Evolutionary conservation across 2,329 filamentous ascomycete genomes (phyloP).

Genomic region (Ophiostoma fasciatum): DNA sequence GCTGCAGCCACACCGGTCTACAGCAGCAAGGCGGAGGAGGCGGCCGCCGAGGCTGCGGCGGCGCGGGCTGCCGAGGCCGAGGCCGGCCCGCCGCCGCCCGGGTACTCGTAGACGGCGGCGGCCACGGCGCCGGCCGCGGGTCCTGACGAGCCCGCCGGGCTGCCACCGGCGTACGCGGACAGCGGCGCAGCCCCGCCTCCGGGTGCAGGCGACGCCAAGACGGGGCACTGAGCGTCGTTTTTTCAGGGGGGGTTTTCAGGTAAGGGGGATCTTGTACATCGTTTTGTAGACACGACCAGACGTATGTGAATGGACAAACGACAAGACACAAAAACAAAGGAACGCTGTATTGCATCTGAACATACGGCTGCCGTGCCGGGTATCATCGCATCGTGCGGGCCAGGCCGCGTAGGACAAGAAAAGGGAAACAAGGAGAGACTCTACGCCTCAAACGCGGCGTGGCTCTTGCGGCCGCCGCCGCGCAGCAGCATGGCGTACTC

Average conservation of each 20-base stretch:
- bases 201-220: constrained; percentile 14
- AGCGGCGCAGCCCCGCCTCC: constrained; percentile 10
- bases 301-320: too few relatives aligned
- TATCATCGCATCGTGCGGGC: too few relatives aligned
- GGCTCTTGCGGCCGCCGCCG: constrained; percentile 17
- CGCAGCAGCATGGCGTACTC: constrained; percentile 24
- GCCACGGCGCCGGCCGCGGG: not conserved
- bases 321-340: too few relatives aligned
- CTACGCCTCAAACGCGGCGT: constrained; percentile 13
- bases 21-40: constrained; percentile 11
- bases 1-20: not conserved
- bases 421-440: not conserved
- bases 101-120: constrained; percentile 13
- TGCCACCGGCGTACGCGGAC: constrained; percentile 18
- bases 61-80: constrained; percentile 12
- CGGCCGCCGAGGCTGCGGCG: constrained; percentile 13
- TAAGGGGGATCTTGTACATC: too few relatives aligned
- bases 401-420: not conserved
- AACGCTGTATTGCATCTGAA: too few relatives aligned
- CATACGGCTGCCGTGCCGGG: too few relatives aligned
- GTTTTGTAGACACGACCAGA: too few relatives aligned
- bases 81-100: constrained; percentile 13
- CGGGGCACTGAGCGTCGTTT: too few relatives aligned
- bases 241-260: too few relatives aligned
- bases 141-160: constrained; percentile 10